phyloP scores from a whole-genome alignment of 192 early-diverging fungal species.

The Coemansia aciculifera region DNA sequence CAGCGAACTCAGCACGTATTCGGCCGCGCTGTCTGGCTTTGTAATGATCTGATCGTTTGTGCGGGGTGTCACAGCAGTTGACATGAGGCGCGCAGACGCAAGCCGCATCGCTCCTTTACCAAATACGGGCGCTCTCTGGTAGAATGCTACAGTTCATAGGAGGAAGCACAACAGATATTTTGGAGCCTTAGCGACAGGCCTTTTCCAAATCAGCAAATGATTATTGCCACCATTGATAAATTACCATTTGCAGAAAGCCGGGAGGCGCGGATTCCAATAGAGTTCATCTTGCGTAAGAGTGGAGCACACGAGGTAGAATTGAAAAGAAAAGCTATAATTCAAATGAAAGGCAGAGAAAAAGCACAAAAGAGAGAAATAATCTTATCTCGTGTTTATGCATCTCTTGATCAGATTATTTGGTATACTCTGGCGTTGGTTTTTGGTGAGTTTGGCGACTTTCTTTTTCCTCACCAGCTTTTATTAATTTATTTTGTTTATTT shows the following conservation, averaged over 20 bases:
- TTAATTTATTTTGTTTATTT: not conserved
- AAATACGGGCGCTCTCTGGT: not conserved
- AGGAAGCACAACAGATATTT: not conserved
- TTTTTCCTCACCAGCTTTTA: not conserved
- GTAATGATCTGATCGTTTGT: constrained; percentile 52
- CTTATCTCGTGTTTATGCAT: not conserved
- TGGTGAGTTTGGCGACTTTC: not conserved
- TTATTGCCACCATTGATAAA: not conserved
- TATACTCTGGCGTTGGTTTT: too few relatives aligned
- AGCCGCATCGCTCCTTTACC: constrained; percentile 9
- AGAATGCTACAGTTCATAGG: not conserved
- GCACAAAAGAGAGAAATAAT: not conserved
- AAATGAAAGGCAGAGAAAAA: not conserved
- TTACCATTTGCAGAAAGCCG: constrained; percentile 9
- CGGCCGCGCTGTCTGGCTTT: constrained; percentile 56
- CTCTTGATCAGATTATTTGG: not conserved
- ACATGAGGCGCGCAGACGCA: constrained; percentile 24
- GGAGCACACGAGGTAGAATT: not conserved
- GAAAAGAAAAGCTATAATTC: not conserved
- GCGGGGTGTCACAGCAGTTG: constrained; percentile 47
- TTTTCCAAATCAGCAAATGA: not conserved
- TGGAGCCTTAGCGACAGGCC: not conserved
- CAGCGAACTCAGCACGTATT: constrained; percentile 85
- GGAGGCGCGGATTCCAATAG: constrained; percentile 35
- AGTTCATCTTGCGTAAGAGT: constrained; percentile 18